phyloP scores from a whole-genome alignment of 371 early-diverging fungal species.

The Zopfochytrium polystomum region DNA sequence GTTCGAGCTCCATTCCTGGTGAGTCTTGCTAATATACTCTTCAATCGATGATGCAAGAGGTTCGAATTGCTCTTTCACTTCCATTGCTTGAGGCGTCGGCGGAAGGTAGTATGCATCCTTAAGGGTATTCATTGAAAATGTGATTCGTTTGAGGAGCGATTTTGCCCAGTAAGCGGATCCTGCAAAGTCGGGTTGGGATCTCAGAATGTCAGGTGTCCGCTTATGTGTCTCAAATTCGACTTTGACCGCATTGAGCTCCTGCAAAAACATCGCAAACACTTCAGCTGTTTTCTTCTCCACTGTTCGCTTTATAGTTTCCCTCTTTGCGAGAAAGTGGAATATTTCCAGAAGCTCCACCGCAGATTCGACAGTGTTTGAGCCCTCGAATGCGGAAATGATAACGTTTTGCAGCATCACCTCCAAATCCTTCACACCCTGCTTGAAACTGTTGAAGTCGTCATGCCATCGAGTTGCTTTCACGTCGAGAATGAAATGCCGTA shows the following conservation, averaged over 20 bases:
- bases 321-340: constrained; percentile 54
- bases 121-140: constrained; percentile 36
- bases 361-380: constrained; percentile 45
- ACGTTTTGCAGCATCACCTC: constrained; percentile 62
- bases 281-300: constrained; percentile 59
- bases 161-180: constrained; percentile 59
- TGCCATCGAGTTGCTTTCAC: constrained; percentile 62
- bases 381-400: constrained; percentile 54
- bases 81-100: constrained; percentile 39
- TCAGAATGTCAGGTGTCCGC: constrained; percentile 50
- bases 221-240: constrained; percentile 52
- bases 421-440: constrained; percentile 58
- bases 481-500: constrained; percentile 51
- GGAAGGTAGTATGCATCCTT: constrained; percentile 47
- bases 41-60: constrained; percentile 44
- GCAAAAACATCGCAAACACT: constrained; percentile 41
- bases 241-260: constrained; percentile 53
- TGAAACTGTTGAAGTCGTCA: constrained; percentile 59
- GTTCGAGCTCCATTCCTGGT: constrained; percentile 50
- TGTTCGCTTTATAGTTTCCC: constrained; percentile 56
- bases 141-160: constrained; percentile 45
- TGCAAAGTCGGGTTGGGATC: constrained; percentile 53
- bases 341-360: constrained; percentile 54
- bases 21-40: constrained; percentile 50
- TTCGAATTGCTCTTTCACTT: constrained; percentile 50